Conservation (phyloP, 495 filamentous ascomycete species). For the Lasiosphaeria ovina region DNA sequence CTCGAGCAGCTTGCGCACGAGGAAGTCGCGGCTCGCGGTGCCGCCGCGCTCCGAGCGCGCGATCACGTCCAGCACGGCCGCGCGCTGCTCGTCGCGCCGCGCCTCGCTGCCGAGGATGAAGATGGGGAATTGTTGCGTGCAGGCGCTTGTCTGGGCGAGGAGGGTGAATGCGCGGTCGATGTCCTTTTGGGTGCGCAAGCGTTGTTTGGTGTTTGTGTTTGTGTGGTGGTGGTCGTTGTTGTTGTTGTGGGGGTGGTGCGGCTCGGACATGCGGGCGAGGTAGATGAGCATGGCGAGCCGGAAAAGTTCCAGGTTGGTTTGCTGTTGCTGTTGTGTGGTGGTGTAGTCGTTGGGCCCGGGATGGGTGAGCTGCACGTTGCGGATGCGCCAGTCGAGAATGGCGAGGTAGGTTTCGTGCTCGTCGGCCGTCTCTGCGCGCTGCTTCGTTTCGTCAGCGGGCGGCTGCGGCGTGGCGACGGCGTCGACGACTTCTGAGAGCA, state of each 20-base stretch:
- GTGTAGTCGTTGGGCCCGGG: neutral
- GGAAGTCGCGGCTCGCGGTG: slow-evolving; percentile 27
- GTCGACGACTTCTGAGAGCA: slow-evolving; percentile 19
- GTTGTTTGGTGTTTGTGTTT: slow-evolving; percentile 21
- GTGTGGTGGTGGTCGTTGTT: neutral
- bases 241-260: too few species aligned
- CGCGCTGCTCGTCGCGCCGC: slow-evolving; percentile 33
- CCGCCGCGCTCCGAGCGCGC: slow-evolving; percentile 26
- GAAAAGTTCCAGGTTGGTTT: slow-evolving; percentile 27
- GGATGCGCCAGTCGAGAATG: slow-evolving; percentile 25
- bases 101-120: slow-evolving; percentile 43
- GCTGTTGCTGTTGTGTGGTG: neutral
- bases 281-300: slow-evolving; percentile 34
- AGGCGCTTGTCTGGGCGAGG: slow-evolving; percentile 22
- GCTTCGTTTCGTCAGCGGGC: too few species aligned
- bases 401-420: slow-evolving; percentile 24
- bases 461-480: neutral
- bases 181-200: slow-evolving; percentile 18
- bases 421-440: slow-evolving; percentile 5
- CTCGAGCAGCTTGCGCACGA: slow-evolving; percentile 29
- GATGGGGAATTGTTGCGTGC: slow-evolving; percentile 36
- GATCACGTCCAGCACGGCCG: slow-evolving; percentile 32
- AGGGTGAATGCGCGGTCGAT: slow-evolving; percentile 26
- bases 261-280: slow-evolving; percentile 23
- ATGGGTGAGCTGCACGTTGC: slow-evolving; percentile 9